These are phyloP conservation scores for Schizochytrium sp. DNA, from an alignment of 108 stramenopile species.

Conservation along the genomic window DNA sequence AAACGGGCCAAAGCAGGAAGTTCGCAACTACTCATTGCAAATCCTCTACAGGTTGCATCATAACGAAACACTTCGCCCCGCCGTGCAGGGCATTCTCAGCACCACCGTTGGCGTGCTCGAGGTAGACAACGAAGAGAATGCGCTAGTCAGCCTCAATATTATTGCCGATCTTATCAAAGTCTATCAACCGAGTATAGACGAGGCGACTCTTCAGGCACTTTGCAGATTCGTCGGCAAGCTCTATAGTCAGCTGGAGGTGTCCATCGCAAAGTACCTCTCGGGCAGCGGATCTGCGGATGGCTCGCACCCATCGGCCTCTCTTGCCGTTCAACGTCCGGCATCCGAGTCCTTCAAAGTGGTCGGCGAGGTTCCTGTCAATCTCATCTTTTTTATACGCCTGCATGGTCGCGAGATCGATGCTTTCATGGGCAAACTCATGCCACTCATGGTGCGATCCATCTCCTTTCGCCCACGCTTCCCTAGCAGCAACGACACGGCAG, in stretches of 20 bases:
- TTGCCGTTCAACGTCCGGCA: slow-evolving; percentile 22
- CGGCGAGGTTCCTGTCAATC: slow-evolving; percentile 77
- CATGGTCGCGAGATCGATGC: slow-evolving; percentile 69
- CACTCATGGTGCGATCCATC: slow-evolving; percentile 77
- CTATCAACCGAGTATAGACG: slow-evolving; percentile 59
- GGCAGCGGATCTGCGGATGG: neutral
- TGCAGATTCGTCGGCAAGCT: slow-evolving; percentile 57
- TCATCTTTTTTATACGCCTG: slow-evolving; percentile 83
- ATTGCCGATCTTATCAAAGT: slow-evolving; percentile 75
- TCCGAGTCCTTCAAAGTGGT: slow-evolving; percentile 66
- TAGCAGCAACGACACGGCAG: neutral
- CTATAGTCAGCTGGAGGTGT: slow-evolving; percentile 52
- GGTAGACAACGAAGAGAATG: slow-evolving; percentile 74
- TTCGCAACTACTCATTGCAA: slow-evolving; percentile 63
- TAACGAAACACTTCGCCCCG: slow-evolving; percentile 66
- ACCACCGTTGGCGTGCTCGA: slow-evolving; percentile 57
- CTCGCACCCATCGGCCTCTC: no score
- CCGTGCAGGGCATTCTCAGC: slow-evolving; percentile 61
- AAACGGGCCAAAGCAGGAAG: slow-evolving; percentile 35
- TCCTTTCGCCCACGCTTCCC: slow-evolving; percentile 52
- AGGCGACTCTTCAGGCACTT: slow-evolving; percentile 62
- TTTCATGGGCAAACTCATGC: slow-evolving; percentile 68
- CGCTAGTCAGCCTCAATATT: slow-evolving; percentile 59
- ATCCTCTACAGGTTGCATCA: slow-evolving; percentile 65
- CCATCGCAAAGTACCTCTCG: slow-evolving; percentile 40